Evolutionary conservation across 768 basidiomycete genomes (phyloP), one percentile per base, ranked within the genome.

Genomic region (Podaxis sp.): DNA sequence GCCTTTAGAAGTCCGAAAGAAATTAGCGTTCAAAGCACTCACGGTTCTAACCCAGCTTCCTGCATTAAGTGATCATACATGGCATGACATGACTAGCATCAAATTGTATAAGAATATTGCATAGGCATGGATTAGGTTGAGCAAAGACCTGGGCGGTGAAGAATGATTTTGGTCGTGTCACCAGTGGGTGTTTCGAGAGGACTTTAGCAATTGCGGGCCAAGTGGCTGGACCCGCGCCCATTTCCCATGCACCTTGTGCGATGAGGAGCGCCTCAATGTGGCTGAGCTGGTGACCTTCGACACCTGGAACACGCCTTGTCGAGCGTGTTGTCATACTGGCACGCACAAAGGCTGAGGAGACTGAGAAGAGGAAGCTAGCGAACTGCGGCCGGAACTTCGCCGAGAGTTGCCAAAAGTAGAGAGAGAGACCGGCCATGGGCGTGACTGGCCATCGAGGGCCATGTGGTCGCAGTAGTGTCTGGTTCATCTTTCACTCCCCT

Each of bases 241-340:
- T 78, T 69, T 95, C 91, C 73, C 91, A 91, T 46, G 92, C 87
- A 0, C 92, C 87, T 73, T 97, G 95, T 1, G 93, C 85, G 52
- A 96, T 81, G 28, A 97, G 74, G 53, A 97, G 87, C 59, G 84
- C 79, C 74, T 95, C 93, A 56, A 90, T 70, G 66, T 65, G 67
- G 44, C 64, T 71, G 44, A 71, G 66, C 36, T 69, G 61, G 23
- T 67, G 61, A 11, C 64, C 64, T 25, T 65, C 64, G 57, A 65
- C n/a, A 51, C 52, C 50, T 55, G 66, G 64, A 61, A 59, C 48
- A 38, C 71, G 70, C 58, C 69, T 68, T 50, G 68, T 63, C 28
- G 73, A 66, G 58, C 75, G 71, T 61, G 71, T 71, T 65, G 62
- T 72, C 74, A 76, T 76, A 42, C 42, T 44, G 42, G 42, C 18